phyloP scores from a whole-genome alignment of 2,329 filamentous ascomycete genomes.

The Arachnomyces sp. region DNA sequence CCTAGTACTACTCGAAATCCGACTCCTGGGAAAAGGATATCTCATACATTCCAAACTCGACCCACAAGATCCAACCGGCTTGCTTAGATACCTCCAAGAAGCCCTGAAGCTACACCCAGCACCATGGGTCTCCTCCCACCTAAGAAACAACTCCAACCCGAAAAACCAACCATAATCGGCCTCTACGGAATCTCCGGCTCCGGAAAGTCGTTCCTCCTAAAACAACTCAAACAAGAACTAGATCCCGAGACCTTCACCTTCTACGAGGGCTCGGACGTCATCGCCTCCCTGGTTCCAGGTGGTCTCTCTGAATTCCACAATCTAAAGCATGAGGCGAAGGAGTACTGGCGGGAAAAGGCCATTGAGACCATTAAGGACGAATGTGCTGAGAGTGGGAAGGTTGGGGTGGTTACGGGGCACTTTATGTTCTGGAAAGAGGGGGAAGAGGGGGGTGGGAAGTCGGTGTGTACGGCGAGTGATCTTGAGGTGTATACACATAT shows the following conservation, averaged over 20 bases:
- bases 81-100: too few relatives aligned
- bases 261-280: constrained; percentile 46
- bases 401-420: constrained; percentile 48
- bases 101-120: constrained; percentile 3
- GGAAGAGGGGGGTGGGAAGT: constrained; percentile 15
- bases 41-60: too few relatives aligned
- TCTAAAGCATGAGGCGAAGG: constrained; percentile 30
- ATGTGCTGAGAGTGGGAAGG: constrained; percentile 25
- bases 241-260: constrained; percentile 33
- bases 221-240: constrained; percentile 31
- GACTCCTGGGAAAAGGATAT: too few relatives aligned
- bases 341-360: constrained; percentile 34
- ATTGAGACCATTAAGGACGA: constrained; percentile 38
- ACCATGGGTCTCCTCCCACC: constrained; percentile 13
- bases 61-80: too few relatives aligned
- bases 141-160: too few relatives aligned
- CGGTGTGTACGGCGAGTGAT: constrained; percentile 41
- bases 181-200: constrained; percentile 48
- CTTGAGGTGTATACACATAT: constrained; percentile 47
- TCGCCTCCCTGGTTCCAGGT: constrained; percentile 36
- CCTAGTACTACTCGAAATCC: too few relatives aligned
- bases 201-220: constrained; percentile 45
- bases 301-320: constrained; percentile 43
- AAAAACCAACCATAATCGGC: constrained; percentile 40
- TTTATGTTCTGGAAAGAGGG: constrained; percentile 45